Evolutionary conservation across 1,139 yeast genomes (phyloP), one percentile per base, ranked within the genome.

Genomic region (Taphrina sp.): DNA sequence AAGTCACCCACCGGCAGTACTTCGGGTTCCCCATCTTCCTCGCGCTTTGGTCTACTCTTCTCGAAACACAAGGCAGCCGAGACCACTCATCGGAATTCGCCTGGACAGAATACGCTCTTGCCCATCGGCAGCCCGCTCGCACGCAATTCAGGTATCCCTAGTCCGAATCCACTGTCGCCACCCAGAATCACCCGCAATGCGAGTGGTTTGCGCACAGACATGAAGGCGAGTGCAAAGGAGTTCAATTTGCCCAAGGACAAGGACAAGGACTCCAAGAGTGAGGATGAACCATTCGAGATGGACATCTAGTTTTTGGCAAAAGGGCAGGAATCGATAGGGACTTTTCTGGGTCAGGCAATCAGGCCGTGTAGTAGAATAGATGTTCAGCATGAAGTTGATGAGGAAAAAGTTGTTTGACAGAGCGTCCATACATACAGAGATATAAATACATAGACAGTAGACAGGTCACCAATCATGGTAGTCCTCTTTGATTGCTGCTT

Each of bases 21-120:
- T 10, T 26, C 43, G 5, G 47, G 49, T 14, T 38, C 52, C 2
- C 57, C 57, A 1, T 44, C 52, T 10, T 36, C 46, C 1, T 53
- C 57, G 14, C 52, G 57, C 10, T 53, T 53, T n/a, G 57, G 57
- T 8, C 38, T 41, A n/a, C 38, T 53, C 17, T 53, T 53, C 33
- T 44, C 42, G 10, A 53, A 36, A 12, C 47, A 44, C 51, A 45
- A 53, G 39, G 56, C 39, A n/a, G 45, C 45, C 20, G 49, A 41
- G 37, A 17, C 39, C 17, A 24, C n/a, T 22, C 31, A 35, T 26
- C 49, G 42, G 20, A 22, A 37, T 19, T 52, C 56, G 7, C 56
- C 56, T 14, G 28, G 49, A 19, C 23, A 5, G 20, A 24, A 26
- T 19, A 17, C 24, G n/a, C 5, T 41, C 14, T 16, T 42, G 49